phyloP scores from a whole-genome alignment of 116 monocot species.

The Thalassia testudinum region DNA sequence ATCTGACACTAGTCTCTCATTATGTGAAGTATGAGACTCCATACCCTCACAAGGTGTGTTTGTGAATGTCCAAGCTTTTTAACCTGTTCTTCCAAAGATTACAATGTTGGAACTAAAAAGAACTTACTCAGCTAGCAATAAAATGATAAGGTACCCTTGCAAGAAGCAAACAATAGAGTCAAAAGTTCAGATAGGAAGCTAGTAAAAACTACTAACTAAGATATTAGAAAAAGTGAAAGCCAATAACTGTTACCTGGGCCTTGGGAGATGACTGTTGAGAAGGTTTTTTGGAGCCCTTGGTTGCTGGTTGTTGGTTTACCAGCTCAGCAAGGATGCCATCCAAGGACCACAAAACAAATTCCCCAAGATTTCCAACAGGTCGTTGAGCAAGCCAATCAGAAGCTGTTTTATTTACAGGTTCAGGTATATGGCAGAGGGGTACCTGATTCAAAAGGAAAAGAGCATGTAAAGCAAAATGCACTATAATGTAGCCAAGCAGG shows the following conservation, averaged over 20 bases:
- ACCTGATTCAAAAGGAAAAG: conserved; percentile 8
- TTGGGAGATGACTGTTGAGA: conserved; percentile 42
- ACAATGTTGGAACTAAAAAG: too few species aligned
- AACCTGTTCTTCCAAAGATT: too few species aligned
- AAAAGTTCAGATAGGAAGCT: too few species aligned
- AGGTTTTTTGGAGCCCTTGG: conserved; percentile 64
- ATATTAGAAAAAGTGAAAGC: background rate
- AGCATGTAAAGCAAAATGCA: too few species aligned
- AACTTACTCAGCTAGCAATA: too few species aligned
- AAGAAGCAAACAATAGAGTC: too few species aligned
- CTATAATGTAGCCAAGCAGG: too few species aligned
- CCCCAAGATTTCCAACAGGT: conserved; percentile 52
- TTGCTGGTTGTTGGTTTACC: conserved; percentile 19
- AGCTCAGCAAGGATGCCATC: conserved; percentile 70
- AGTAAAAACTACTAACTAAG: background rate
- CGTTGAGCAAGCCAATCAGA: conserved; percentile 66
- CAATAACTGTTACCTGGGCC: conserved; percentile 33
- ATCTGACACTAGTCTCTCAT: too few species aligned
- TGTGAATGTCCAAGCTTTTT: too few species aligned
- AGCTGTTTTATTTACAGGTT: conserved; percentile 61
- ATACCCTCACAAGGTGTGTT: too few species aligned
- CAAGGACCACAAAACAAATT: conserved; percentile 73
- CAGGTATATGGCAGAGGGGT: conserved; percentile 69
- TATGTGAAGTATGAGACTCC: too few species aligned
- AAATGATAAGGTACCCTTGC: too few species aligned